phyloP scores from a whole-genome alignment of 2,329 filamentous ascomycete genomes.

The Botryosphaeria dothidea region DNA sequence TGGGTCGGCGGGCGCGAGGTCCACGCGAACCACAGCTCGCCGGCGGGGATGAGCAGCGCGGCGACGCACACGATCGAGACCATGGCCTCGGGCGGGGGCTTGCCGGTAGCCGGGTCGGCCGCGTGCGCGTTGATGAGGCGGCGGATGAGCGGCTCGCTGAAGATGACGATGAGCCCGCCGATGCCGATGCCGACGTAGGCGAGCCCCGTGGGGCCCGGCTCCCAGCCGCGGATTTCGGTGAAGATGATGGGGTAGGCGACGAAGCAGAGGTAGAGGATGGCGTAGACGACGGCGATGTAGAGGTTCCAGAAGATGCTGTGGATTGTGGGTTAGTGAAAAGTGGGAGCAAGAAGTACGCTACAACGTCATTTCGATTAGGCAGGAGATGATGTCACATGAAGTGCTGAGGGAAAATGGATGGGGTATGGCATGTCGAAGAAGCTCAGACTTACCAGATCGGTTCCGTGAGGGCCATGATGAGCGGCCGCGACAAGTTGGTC shows the following conservation, averaged over 20 bases:
- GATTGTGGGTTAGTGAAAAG: constrained; percentile 3
- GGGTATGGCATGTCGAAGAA: not conserved
- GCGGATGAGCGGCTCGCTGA: constrained; percentile 63
- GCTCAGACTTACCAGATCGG: constrained; percentile 69
- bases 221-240: constrained; percentile 73
- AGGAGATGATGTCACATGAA: too few relatives aligned
- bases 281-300: constrained; percentile 76
- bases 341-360: not conserved
- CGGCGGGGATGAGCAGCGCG: constrained; percentile 70
- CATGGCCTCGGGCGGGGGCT: constrained; percentile 74
- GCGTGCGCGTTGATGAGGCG: constrained; percentile 75
- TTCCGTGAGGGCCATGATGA: constrained; percentile 75
- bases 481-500: constrained; percentile 74
- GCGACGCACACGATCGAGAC: constrained; percentile 79
- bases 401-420: not conserved
- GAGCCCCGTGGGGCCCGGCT: constrained; percentile 69
- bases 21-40: constrained; percentile 61
- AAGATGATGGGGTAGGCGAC: constrained; percentile 89
- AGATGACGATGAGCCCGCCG: constrained; percentile 46
- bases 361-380: too few relatives aligned
- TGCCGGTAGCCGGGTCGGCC: constrained; percentile 73
- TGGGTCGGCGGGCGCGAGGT: constrained; percentile 68
- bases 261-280: constrained; percentile 86
- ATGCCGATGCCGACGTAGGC: constrained; percentile 72
- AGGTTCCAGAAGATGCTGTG: constrained; percentile 70